Base-by-base conservation (phyloP, 2,329 filamentous ascomycete species). In the Pseudopithomyces maydicus region DNA sequence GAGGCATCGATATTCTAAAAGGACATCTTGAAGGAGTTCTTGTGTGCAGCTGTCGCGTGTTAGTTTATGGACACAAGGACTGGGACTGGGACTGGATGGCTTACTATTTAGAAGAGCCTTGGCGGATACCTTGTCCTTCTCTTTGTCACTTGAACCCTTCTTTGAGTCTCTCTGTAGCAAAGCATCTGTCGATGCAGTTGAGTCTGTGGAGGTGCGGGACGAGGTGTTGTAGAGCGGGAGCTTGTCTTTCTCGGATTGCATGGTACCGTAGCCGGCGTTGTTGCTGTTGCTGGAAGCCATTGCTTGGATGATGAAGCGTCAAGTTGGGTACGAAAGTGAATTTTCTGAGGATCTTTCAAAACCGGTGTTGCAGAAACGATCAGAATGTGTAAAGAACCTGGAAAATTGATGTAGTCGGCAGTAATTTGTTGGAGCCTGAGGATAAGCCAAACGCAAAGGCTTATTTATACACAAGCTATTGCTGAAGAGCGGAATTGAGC, bases 31-130 rank as follows among this genome's bases (percentile, higher is more conserved):
- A 61, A 48, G 2, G 56, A 35, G 45, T 55, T 58, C 38, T 56
- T 61, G 44, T 55, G 49, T 47, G 56, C 59, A 50, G 56, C 59
- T 58, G 44, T 15, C 8, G 11, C 14, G 11, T 23, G 19, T 56
- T 14, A 55, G 36, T 29, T 4, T 15, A 14, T 2, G 14, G 10
- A 10, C 14, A n/a, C 19, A 26, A 4, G 8, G 7, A n/a, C n/a
- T n/a, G n/a, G n/a, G n/a, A n/a, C 20, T 38, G 1, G 1, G 11
- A 14, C 14, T 6, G 8, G 35, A 15, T 19, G 3, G 46, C 56
- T 57, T 46, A 59, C 59, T 15, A 8, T 57, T 44, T 6, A 53
- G 20, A 20, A 62, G 55, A 14, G 47, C 43, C 39, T 59, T 62
- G 6, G 54, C 32, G 4, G 56, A 57, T 17, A 54, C 39, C 19